phyloP scores from a whole-genome alignment of 2,329 filamentous ascomycete species.

The Incumbomyces delicatus region DNA sequence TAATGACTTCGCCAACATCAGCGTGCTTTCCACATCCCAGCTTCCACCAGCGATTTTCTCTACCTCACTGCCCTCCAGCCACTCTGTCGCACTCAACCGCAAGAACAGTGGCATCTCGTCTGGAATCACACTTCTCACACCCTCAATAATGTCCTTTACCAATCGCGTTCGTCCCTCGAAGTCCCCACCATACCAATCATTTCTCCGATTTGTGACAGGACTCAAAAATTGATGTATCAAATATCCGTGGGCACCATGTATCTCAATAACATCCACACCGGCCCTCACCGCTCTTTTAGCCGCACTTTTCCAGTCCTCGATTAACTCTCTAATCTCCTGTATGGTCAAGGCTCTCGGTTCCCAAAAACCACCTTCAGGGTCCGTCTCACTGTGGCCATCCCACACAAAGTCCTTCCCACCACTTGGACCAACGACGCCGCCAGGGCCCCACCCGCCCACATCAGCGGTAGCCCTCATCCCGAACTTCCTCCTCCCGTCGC shows the following conservation, averaged over 20 bases:
- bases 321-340: conserved; percentile 23
- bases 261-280: conserved; percentile 69
- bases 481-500: conserved; percentile 14
- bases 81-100: conserved; percentile 65
- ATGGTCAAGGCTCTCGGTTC: conserved; percentile 22
- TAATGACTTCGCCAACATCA: conserved; percentile 55
- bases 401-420: conserved; percentile 17
- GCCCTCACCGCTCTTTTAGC: conserved; percentile 53
- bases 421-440: conserved; percentile 18
- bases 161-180: conserved; percentile 58
- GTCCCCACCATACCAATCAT: conserved; percentile 44
- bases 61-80: conserved; percentile 51
- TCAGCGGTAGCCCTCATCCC: conserved; percentile 13
- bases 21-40: conserved; percentile 59
- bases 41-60: conserved; percentile 25
- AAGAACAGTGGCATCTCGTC: conserved; percentile 61
- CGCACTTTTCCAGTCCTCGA: conserved; percentile 29
- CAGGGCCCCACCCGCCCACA: conserved; percentile 17
- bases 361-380: conserved; percentile 17
- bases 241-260: conserved; percentile 74
- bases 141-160: conserved; percentile 56
- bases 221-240: conserved; percentile 61
- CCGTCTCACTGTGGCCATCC: conserved; percentile 16
- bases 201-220: conserved; percentile 60
- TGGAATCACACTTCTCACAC: conserved; percentile 54